Evolutionary conservation across 2,329 filamentous ascomycete species (phyloP).

Genomic region (Claviceps quebecensis): DNA sequence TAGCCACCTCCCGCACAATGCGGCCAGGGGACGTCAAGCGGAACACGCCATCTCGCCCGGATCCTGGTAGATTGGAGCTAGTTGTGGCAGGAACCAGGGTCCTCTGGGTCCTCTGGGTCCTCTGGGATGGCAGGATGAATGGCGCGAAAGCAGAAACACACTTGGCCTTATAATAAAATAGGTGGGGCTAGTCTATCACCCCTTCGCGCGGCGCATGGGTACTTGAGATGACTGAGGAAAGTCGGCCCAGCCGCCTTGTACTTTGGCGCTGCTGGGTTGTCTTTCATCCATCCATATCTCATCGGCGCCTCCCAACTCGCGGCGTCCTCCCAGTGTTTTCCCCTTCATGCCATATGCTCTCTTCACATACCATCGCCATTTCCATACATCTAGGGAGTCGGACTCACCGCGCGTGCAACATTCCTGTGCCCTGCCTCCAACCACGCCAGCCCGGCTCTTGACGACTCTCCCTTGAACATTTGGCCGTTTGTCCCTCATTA

Average conservation of each 20-base stretch:
- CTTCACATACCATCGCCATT: conserved; percentile 3
- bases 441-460: conserved; percentile 1
- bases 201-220: not conserved
- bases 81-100: no score
- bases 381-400: conserved; percentile 1
- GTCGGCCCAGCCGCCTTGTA: not conserved
- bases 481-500: conserved; percentile 3
- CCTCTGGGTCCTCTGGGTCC: not conserved
- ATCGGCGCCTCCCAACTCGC: conserved; percentile 3
- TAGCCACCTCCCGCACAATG: not conserved
- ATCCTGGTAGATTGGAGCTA: not conserved
- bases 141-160: not conserved
- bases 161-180: not conserved
- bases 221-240: not conserved
- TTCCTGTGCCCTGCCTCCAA: conserved; percentile 6
- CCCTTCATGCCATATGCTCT: not conserved
- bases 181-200: not conserved
- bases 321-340: not conserved
- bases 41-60: not conserved
- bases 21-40: not conserved
- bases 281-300: conserved; percentile 6
- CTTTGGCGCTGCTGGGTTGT: not conserved
- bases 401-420: conserved; percentile 3
- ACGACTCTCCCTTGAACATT: conserved; percentile 4
- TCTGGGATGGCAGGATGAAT: not conserved